Evolutionary conservation across 306 rosid species (phyloP), one percentile per base, ranked within the genome.

Genomic region (Castanospermum australe): DNA sequence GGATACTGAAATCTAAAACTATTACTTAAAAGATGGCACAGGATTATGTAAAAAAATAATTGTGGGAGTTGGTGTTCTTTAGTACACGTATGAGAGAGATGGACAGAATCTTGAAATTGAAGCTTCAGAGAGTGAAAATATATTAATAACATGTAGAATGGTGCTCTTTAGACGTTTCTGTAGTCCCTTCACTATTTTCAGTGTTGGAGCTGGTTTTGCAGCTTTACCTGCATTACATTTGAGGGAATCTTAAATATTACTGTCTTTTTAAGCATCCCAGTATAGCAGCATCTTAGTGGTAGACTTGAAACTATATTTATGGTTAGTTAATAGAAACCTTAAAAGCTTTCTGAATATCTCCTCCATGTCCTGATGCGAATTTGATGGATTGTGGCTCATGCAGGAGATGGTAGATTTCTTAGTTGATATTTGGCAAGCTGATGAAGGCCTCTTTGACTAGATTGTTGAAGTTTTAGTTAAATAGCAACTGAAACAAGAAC

Each of bases 371-470:
- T 79, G 61, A 79, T 57, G 55, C 66, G 48, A 80, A 48, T 69
- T 79, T 22, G 35, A 77, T 69, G 81, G 22, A 57, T 41, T 48
- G 74, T 82, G 56, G 48, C 25, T 71, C 8, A 33, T 84, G 91
- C 96, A 95, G 99, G 99, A 95, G 79, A 95, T 93, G 99, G 99
- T 95, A 81, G 99, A 95, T 83, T 95, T 91, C 82, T 83, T 93
- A 80, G 99, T 91, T 72, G 98, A 95, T 85, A 89, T 93, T 79
- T 95, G 99, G 99, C 82, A 51, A 48, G 98, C 91, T 8, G 99
- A 91, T 36, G 99, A 95, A 59, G 97, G 91, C 70, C 75, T 87
- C 80, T 88, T 83, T 66, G 99, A 95, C 80, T 93, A 85, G 85
- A 65, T 68, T 54, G 38, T 51, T 60, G 80, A 20, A 30, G 74